A percentile compares a stretch with the other conserved stretches of the same genome.
Evolutionary conservation across 768 basidiomycete genomes (phyloP).

Genomic region (Lactarius sp.): DNA sequence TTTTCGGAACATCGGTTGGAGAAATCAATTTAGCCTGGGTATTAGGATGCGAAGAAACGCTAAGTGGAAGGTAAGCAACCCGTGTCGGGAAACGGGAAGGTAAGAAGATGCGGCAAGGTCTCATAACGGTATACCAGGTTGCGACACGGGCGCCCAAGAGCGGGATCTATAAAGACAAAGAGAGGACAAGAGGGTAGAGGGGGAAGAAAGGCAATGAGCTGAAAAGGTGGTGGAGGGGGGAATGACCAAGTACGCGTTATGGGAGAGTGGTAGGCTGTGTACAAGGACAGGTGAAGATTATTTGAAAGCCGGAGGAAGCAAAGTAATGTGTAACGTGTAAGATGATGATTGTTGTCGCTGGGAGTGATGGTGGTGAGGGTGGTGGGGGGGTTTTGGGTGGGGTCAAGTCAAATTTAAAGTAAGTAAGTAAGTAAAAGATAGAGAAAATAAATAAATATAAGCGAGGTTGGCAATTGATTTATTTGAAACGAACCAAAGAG

Average conservation of each 20-base stretch:
- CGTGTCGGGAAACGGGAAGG: neutral
- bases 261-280: too few relatives aligned
- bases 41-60: neutral
- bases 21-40: constrained; percentile 1
- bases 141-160: constrained; percentile 6
- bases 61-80: constrained; percentile 13
- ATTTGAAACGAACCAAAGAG: constrained; percentile 2
- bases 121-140: constrained; percentile 15
- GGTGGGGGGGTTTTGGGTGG: neutral
- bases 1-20: constrained; percentile 3
- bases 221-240: neutral
- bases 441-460: neutral
- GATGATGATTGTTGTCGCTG: constrained; percentile 2
- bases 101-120: constrained; percentile 15
- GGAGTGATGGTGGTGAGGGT: neutral
- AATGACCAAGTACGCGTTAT: neutral
- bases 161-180: neutral
- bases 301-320: neutral
- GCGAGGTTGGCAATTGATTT: neutral
- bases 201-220: neutral
- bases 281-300: neutral
- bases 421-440: neutral
- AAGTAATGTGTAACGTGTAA: constrained; percentile 14
- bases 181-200: neutral
- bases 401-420: too few relatives aligned